Base-by-base conservation (phyloP, 805 yeast genomes). In the Suhomyces pyralidae region DNA sequence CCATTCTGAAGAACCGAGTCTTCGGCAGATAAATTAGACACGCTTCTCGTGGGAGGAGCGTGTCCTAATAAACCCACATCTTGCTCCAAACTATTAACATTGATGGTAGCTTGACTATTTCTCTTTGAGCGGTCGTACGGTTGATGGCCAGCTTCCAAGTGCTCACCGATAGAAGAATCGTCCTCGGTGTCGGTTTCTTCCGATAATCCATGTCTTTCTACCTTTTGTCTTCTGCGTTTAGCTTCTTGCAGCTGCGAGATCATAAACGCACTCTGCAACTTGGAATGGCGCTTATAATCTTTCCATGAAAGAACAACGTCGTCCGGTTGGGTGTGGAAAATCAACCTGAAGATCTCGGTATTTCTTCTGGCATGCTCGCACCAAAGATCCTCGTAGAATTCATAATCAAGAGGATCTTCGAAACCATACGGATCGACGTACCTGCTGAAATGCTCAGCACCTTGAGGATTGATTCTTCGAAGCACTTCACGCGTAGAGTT, bases 281-380 rank as follows among this genome's bases (percentile, higher is more conserved):
- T 82, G 53, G 83, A 78, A 65, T 77, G 87, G 25, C 80, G 83
- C 65, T 89, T 92, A 67, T 90, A 94, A 52, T 90, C 96, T 52
- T 81, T 81, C 99, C 99, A 94, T 0, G 91, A 81, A 22, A 78
- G 78, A n/a, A 93, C 98, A 6, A 82, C 77, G 66, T 93, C 90
- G 68, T 94, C 99, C 0, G 99, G 99, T 65, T 96, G 99, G 56
- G 90, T 84, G 58, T 92, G 92, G 79, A 94, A 94, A 1, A 94
- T 88, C 67, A 86, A 76, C 55, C 97, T 78, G 72, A 81, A 94
- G 1, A 96, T 73, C 54, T 81, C 77, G 0, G 98, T 90, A 63
- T 94, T 94, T 61, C 92, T 79, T 50, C 86, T 74, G 0, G 99
- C 97, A 61, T 82, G 83, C 5, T 85, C 85, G 65, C 78, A 81